Conservation (phyloP, 176 grass and related monocot species). For the Puccinellia tenuiflora region DNA sequence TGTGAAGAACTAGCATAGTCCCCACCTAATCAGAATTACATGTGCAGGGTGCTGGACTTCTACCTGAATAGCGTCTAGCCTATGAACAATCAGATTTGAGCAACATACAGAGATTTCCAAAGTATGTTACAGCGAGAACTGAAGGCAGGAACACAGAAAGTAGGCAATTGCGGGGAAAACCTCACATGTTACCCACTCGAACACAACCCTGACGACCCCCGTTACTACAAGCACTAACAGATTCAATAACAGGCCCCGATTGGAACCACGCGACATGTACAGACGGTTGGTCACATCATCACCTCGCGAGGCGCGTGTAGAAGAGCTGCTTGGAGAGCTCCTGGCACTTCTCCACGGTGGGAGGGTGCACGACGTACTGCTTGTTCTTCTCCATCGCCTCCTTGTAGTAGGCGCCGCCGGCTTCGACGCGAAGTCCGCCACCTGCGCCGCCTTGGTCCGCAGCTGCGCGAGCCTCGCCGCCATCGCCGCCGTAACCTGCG, state of each 20-base stretch:
- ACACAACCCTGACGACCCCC: background rate
- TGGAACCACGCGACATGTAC: background rate
- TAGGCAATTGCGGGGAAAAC: background rate
- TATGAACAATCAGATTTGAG: background rate
- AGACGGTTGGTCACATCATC: background rate
- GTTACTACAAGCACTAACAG: background rate
- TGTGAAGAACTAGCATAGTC: background rate
- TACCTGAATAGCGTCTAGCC: background rate
- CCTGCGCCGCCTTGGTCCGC: conserved; percentile 49
- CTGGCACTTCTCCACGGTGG: conserved; percentile 79
- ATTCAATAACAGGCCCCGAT: background rate
- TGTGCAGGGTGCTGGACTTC: background rate
- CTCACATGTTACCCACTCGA: background rate
- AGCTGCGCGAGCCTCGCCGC: conserved; percentile 77
- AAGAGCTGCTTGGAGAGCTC: conserved; percentile 94
- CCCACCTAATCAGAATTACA: background rate
- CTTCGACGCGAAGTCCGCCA: conserved; percentile 55
- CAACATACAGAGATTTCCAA: background rate
- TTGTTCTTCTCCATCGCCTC: conserved; percentile 91
- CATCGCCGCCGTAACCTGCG: conserved; percentile 45
- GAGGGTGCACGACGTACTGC: conserved; percentile 67
- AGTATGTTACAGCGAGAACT: too few species aligned
- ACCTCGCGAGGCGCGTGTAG: conserved; percentile 94
- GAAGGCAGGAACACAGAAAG: too few species aligned
- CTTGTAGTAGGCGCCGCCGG: conserved; percentile 60